These are phyloP conservation scores for Ophiosphaerella narmari DNA, from an alignment of 2,329 filamentous ascomycete genomes.

Conservation along the genomic window DNA sequence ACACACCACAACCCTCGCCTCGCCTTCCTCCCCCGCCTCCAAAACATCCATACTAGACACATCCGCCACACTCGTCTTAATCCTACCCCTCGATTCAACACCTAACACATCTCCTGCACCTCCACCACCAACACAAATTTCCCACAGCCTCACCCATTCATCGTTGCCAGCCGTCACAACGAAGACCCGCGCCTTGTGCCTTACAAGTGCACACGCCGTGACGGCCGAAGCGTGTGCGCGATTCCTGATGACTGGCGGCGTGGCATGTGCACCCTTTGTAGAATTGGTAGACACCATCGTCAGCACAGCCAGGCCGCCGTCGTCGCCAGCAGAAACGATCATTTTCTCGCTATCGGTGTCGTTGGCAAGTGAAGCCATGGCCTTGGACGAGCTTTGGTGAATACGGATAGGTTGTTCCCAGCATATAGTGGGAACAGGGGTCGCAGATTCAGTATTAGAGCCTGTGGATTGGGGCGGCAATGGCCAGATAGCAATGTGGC, in stretches of 20 bases:
- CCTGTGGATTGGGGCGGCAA: conserved; percentile 27
- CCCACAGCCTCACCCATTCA: conserved; percentile 56
- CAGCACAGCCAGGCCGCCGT: conserved; percentile 72
- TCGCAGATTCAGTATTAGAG: neutral
- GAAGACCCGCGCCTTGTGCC: conserved; percentile 11
- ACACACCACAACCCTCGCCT: conserved; percentile 33
- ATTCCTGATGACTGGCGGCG: conserved; percentile 50
- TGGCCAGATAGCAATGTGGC: conserved; percentile 69
- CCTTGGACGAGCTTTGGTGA: conserved; percentile 83
- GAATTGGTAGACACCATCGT: conserved; percentile 9
- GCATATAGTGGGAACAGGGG: conserved; percentile 30
- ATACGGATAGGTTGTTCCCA: conserved; percentile 47
- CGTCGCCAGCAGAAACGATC: conserved; percentile 81
- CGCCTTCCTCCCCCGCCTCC: neutral
- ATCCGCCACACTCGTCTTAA: conserved; percentile 59
- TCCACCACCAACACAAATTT: conserved; percentile 23
- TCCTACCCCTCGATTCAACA: conserved; percentile 37
- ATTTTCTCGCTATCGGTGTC: conserved; percentile 46
- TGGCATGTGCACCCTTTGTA: conserved; percentile 19
- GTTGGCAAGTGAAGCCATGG: conserved; percentile 44
- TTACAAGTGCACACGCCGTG: conserved; percentile 58
- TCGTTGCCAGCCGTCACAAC: conserved; percentile 52
- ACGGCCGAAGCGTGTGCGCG: conserved; percentile 74
- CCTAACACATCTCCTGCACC: conserved; percentile 21
- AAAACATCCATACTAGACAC: conserved; percentile 57